phyloP scores from a whole-genome alignment of 352 stramenopile genomes.

The Globisporangium splendens region DNA sequence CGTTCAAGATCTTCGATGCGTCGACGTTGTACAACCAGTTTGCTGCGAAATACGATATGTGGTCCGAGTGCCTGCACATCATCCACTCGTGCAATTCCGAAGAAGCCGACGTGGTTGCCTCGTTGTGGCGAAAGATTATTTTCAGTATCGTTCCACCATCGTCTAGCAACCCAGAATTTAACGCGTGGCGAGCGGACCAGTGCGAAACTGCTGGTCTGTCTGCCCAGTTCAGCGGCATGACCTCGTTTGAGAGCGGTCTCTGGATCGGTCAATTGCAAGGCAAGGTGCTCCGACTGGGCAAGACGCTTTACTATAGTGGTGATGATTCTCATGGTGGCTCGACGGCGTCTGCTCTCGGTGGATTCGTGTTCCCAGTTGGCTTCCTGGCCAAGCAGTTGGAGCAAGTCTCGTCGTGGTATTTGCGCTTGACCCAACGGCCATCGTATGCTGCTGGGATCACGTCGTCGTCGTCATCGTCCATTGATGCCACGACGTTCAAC shows the following conservation, averaged over 20 bases:
- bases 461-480: conserved; percentile 39
- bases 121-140: conserved; percentile 74
- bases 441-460: conserved; percentile 26
- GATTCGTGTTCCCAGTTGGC: conserved; percentile 70
- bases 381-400: conserved; percentile 77
- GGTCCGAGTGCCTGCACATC: conserved; percentile 83
- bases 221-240: conserved; percentile 26
- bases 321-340: conserved; percentile 44
- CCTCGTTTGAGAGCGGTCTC: conserved; percentile 71
- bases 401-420: conserved; percentile 76
- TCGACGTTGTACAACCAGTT: conserved; percentile 86
- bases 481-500: conserved; percentile 70
- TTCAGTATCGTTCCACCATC: conserved; percentile 66
- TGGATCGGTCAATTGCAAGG: conserved; percentile 82
- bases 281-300: conserved; percentile 71
- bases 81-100: conserved; percentile 85
- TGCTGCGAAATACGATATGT: conserved; percentile 84
- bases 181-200: conserved; percentile 66
- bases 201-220: conserved; percentile 57
- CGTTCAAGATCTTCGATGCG: conserved; percentile 75
- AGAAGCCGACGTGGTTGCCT: conserved; percentile 60
- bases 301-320: conserved; percentile 60
- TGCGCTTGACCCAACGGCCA: conserved; percentile 51
- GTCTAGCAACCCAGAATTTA: conserved; percentile 62
- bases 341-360: conserved; percentile 25